A percentile compares a stretch with the other conserved stretches of the same genome.
These are phyloP conservation scores for Anthoceros angustus DNA, from an alignment of 225 moss, liverwort and hornwort genomes.

Conservation along the genomic window DNA sequence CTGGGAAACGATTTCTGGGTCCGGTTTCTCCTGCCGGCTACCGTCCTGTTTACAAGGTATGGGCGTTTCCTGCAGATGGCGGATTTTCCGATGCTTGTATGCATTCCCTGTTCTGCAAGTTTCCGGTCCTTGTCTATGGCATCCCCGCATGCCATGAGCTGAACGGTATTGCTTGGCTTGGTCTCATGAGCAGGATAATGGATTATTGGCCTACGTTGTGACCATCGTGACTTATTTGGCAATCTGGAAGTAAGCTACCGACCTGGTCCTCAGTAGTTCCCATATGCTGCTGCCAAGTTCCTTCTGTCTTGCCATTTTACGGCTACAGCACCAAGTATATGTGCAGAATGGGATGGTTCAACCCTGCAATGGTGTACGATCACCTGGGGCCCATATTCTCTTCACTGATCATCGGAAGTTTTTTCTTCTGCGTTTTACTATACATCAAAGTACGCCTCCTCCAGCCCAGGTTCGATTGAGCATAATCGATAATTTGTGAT, in stretches of 20 bases:
- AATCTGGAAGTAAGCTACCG: constrained; percentile 45
- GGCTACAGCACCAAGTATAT: neutral
- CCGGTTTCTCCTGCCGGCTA: constrained; percentile 83
- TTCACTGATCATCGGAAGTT: constrained; percentile 51
- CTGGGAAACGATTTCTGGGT: constrained; percentile 58
- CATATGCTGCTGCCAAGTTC: neutral
- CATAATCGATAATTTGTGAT: neutral
- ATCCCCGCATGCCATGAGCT: neutral
- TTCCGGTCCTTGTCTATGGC: neutral
- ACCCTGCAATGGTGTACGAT: constrained; percentile 68
- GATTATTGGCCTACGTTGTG: constrained; percentile 52
- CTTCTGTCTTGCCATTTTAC: neutral
- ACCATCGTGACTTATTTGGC: constrained; percentile 51
- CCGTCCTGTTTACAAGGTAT: constrained; percentile 87
- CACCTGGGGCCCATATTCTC: constrained; percentile 81
- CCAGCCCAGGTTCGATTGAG: neutral
- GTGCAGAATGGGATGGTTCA: constrained; percentile 46
- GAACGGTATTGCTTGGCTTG: constrained; percentile 4
- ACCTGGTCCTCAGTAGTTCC: neutral
- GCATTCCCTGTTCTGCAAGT: neutral
- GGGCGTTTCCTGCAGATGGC: neutral
- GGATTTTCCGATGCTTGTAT: neutral
- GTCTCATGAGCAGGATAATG: constrained; percentile 52
- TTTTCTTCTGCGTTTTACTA: constrained; percentile 51
- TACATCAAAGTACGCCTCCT: constrained; percentile 52